Conservation (phyloP, 352 stramenopile species). For the Nothophytophthora sp. region DNA sequence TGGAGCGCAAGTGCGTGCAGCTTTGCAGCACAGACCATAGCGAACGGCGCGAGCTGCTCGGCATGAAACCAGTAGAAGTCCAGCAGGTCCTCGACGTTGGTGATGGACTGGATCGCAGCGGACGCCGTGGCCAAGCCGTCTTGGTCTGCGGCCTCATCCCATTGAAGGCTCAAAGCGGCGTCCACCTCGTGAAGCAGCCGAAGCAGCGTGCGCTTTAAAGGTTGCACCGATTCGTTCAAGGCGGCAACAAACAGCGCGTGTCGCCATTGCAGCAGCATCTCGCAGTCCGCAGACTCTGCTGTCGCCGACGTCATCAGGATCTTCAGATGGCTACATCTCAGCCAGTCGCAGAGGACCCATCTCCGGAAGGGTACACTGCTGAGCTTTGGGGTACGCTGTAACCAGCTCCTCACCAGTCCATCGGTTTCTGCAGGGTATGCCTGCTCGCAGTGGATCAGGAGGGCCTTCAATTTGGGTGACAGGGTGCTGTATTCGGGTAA, state of each 20-base stretch:
- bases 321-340: slow-evolving; percentile 24
- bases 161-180: slow-evolving; percentile 1
- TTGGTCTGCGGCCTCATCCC: background rate
- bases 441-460: slow-evolving; percentile 34
- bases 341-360: slow-evolving; percentile 37
- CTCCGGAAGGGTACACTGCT: slow-evolving; percentile 22
- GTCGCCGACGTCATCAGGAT: background rate
- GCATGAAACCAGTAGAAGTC: slow-evolving; percentile 45
- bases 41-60: slow-evolving; percentile 28
- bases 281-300: slow-evolving; percentile 4
- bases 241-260: slow-evolving; percentile 34
- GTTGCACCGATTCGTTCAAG: slow-evolving; percentile 24
- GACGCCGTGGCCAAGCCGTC: background rate
- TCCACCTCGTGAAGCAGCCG: slow-evolving; percentile 20
- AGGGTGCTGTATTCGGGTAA: slow-evolving; percentile 49
- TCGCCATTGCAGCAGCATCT: slow-evolving; percentile 30
- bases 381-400: slow-evolving; percentile 18
- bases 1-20: slow-evolving; percentile 25
- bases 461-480: slow-evolving; percentile 20
- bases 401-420: slow-evolving; percentile 27
- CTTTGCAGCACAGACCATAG: slow-evolving; percentile 47
- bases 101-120: slow-evolving; percentile 1
- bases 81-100: slow-evolving; percentile 32
- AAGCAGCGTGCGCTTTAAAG: slow-evolving; percentile 31
- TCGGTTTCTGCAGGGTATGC: slow-evolving; percentile 25